Conservation (phyloP, 495 filamentous ascomycete genomes). For the Penicillium nucicola region DNA sequence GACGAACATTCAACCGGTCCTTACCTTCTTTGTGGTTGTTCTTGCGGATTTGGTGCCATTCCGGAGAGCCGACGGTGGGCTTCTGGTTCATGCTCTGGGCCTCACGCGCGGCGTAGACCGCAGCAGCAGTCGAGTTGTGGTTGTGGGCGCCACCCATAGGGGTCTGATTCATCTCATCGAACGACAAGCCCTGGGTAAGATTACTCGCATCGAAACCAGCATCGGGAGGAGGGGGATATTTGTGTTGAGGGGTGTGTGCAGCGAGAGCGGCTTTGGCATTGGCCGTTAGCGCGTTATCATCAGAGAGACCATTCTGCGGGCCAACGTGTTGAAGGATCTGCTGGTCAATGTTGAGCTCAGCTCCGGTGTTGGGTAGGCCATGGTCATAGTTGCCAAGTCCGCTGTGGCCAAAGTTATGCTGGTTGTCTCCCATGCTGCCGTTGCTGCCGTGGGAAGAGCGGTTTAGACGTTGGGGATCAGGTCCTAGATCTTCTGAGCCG, state of each 20-base stretch:
- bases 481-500: conserved; percentile 39
- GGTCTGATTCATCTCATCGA: conserved; percentile 44
- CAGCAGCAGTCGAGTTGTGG: conserved; percentile 46
- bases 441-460: conserved; percentile 46
- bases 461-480: conserved; percentile 42
- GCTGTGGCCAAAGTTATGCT: conserved; percentile 38
- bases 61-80: conserved; percentile 89
- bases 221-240: conserved; percentile 44
- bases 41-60: conserved; percentile 96
- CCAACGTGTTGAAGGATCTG: conserved; percentile 50
- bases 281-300: conserved; percentile 46
- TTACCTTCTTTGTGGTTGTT: conserved; percentile 99
- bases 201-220: conserved; percentile 41
- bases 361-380: conserved; percentile 33
- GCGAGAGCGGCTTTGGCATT: conserved; percentile 47
- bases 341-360: conserved; percentile 47
- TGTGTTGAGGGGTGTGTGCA: conserved; percentile 42
- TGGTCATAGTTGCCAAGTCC: conserved; percentile 40
- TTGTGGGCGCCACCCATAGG: conserved; percentile 35
- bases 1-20: conserved; percentile 15
- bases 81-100: conserved; percentile 56
- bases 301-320: conserved; percentile 44
- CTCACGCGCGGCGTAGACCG: conserved; percentile 47
- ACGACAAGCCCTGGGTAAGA: conserved; percentile 38
- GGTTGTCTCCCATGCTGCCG: conserved; percentile 41